Evolutionary conservation across 257 asterid species (phyloP).

Genomic region (Fraxinus americana): DNA sequence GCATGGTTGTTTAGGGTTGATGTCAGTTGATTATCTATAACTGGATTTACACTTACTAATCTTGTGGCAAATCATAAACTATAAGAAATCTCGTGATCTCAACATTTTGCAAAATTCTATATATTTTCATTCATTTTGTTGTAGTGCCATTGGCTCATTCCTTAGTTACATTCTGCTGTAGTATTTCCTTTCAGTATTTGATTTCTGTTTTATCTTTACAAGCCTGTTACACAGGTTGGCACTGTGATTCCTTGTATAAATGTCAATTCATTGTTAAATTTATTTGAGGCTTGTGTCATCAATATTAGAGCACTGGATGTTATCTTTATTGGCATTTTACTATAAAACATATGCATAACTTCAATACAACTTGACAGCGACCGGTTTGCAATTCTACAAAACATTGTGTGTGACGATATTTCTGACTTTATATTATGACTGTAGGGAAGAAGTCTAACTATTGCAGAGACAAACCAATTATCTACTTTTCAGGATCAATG

Average conservation of each 20-base stretch:
- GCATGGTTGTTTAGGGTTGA: too few relatives aligned
- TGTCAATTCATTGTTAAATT: not conserved
- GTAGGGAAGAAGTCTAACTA: slow-evolving; percentile 87
- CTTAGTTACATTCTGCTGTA: not conserved
- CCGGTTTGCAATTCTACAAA: slow-evolving; percentile 13
- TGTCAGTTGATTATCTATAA: too few relatives aligned
- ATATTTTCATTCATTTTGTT: not conserved
- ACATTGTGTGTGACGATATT: slow-evolving; percentile 1
- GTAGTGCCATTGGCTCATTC: not conserved
- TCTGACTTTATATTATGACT: slow-evolving; percentile 30
- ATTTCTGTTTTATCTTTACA: not conserved
- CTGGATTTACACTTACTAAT: too few relatives aligned
- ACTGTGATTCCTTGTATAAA: not conserved
- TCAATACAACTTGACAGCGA: not conserved
- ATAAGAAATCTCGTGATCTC: not conserved
- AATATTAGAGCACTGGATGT: slow-evolving; percentile 4
- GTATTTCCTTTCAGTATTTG: not conserved
- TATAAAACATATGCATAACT: slow-evolving; percentile 17
- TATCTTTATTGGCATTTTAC: slow-evolving; percentile 9
- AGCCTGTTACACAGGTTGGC: not conserved
- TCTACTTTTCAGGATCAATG: slow-evolving; percentile 94
- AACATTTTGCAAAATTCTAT: not conserved
- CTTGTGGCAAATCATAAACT: not conserved
- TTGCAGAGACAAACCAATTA: slow-evolving; percentile 92
- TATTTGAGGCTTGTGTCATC: slow-evolving; percentile 5